A percentile compares a stretch with the other conserved stretches of the same genome.
These are phyloP conservation scores for Cytospora leucostoma DNA, from an alignment of 2,329 filamentous ascomycete genomes.

Conservation along the genomic window DNA sequence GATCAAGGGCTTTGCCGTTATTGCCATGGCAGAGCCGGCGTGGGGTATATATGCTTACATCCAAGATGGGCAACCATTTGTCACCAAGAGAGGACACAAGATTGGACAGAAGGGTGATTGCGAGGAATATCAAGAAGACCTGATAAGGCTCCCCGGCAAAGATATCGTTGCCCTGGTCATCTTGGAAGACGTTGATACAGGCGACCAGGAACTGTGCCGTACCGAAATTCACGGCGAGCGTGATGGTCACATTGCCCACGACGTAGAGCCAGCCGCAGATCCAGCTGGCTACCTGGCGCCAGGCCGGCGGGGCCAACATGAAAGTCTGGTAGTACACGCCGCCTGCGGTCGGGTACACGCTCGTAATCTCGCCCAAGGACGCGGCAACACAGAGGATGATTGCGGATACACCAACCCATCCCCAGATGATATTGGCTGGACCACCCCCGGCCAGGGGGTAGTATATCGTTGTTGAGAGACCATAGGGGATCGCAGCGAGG, in stretches of 20 bases:
- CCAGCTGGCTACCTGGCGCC: constrained; percentile 67
- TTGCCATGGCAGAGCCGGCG: not conserved
- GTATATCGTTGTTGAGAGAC: constrained; percentile 68
- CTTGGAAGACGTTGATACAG: constrained; percentile 58
- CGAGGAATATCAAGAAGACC: constrained; percentile 71
- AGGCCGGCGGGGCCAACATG: constrained; percentile 65
- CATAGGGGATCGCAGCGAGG: constrained; percentile 73
- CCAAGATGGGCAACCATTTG: constrained; percentile 65
- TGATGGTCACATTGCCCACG: constrained; percentile 80
- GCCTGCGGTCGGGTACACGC: constrained; percentile 74
- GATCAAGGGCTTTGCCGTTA: constrained; percentile 6
- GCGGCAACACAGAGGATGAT: constrained; percentile 72
- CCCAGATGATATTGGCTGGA: constrained; percentile 71
- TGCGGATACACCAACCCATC: constrained; percentile 67
- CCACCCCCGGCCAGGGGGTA: constrained; percentile 69
- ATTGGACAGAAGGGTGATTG: constrained; percentile 65
- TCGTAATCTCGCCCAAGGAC: constrained; percentile 73
- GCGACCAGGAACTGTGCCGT: constrained; percentile 65
- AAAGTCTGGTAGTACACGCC: constrained; percentile 80
- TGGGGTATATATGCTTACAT: constrained; percentile 54
- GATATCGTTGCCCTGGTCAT: constrained; percentile 45
- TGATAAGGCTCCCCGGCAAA: constrained; percentile 60
- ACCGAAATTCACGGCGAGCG: constrained; percentile 79
- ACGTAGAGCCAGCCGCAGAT: constrained; percentile 76
- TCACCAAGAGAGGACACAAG: constrained; percentile 68